Conservation (phyloP, 2,329 filamentous ascomycete species). For the Stachybotrys echinatus region DNA sequence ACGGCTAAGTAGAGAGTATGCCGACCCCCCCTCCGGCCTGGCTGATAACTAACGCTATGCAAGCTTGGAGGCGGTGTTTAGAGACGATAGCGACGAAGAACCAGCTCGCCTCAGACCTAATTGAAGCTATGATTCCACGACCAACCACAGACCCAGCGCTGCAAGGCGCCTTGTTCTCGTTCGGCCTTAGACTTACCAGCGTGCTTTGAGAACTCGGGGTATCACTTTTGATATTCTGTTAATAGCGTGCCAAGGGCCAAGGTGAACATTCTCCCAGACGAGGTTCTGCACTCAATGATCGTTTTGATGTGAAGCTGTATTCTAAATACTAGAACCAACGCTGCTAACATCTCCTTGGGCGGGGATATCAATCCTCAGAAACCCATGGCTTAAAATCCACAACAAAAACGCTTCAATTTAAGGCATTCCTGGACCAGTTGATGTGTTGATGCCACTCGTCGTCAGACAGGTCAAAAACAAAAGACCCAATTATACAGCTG, state of each 20-base stretch:
- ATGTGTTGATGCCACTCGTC: no score
- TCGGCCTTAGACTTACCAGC: no score
- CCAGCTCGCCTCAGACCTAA: not conserved
- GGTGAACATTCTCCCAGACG: no score
- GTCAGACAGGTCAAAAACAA: no score
- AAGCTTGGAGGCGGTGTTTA: conserved; percentile 53
- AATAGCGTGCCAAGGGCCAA: no score
- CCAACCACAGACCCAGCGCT: not conserved
- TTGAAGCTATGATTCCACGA: not conserved
- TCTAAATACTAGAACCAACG: not conserved
- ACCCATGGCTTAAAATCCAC: not conserved
- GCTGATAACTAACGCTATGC: conserved; percentile 6
- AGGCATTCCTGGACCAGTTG: no score
- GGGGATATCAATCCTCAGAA: not conserved
- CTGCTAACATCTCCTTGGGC: not conserved
- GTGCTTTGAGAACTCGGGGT: no score
- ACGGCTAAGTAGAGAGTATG: conserved; percentile 70
- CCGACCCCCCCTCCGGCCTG: no score
- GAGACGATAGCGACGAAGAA: conserved; percentile 39
- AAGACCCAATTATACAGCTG: no score
- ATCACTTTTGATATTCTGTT: no score
- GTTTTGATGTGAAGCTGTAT: not conserved
- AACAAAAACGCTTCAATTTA: no score
- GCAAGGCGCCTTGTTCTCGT: not conserved
- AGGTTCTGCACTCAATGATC: not conserved